Percentiles rank a stretch among this genome's conserved stretches.
These are phyloP conservation scores for Malus fusca DNA, from an alignment of 306 rosid species.

Conservation along the genomic window DNA sequence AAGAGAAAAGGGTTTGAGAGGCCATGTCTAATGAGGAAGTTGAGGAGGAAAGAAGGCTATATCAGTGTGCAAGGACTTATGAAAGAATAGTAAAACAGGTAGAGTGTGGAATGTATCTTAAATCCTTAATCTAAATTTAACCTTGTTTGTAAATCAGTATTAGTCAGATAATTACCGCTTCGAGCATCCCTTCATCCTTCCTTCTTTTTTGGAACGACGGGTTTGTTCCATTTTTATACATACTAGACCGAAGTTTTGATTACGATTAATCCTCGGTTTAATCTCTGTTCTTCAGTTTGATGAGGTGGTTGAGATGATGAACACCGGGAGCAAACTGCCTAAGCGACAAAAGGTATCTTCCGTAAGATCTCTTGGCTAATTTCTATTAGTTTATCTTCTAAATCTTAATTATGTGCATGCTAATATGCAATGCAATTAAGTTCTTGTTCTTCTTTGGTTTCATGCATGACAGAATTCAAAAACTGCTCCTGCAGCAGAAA, in stretches of 20 bases:
- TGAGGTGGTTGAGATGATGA: conserved; percentile 26
- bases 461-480: conserved; percentile 13
- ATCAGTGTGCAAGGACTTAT: conserved; percentile 19
- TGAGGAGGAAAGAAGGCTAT: conserved; percentile 33
- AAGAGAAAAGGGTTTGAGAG: background rate
- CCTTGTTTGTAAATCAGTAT: background rate
- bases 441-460: background rate
- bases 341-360: conserved; percentile 4
- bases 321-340: conserved; percentile 7
- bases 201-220: background rate
- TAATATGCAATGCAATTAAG: background rate
- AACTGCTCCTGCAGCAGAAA: background rate
- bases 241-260: background rate
- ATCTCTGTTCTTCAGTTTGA: conserved; percentile 23
- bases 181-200: background rate
- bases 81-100: conserved; percentile 29
- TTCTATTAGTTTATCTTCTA: background rate
- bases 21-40: conserved; percentile 23
- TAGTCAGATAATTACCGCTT: background rate
- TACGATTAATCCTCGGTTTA: background rate
- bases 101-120: background rate
- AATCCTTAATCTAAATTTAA: background rate
- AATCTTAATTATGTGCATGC: background rate
- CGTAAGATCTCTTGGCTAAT: background rate
- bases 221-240: too few species aligned